Evolutionary conservation across 164 flowering plant genomes (phyloP).

Genomic region (Liriodendron chinense): DNA sequence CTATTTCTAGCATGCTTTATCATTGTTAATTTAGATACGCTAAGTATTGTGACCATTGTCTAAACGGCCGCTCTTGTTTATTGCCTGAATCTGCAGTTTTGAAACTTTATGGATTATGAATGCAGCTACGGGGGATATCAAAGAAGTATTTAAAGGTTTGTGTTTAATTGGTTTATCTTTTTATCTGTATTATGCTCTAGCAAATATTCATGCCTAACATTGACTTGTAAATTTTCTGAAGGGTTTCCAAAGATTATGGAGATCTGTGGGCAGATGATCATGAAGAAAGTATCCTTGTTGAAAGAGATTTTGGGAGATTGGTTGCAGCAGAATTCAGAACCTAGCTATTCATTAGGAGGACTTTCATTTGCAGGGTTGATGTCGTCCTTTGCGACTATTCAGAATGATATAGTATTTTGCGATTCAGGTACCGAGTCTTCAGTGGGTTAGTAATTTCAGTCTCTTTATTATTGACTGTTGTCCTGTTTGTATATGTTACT

Average conservation of each 20-base stretch:
- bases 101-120: constrained; percentile 69
- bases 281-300: constrained; percentile 49
- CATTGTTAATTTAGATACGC: background rate
- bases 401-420: constrained; percentile 47
- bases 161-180: background rate
- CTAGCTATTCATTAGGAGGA: constrained; percentile 27
- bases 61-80: background rate
- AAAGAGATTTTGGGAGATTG: constrained; percentile 37
- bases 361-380: constrained; percentile 41
- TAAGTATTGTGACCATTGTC: no score
- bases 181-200: background rate
- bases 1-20: background rate
- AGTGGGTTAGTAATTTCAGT: background rate
- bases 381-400: constrained; percentile 54
- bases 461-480: background rate
- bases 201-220: background rate
- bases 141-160: constrained; percentile 61
- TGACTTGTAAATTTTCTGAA: constrained; percentile 17
- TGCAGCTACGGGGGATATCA: constrained; percentile 49
- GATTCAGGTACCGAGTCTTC: constrained; percentile 54
- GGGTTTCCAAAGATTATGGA: constrained; percentile 65
- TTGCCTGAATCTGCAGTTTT: constrained; percentile 45
- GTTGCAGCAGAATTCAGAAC: constrained; percentile 33
- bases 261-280: constrained; percentile 49
- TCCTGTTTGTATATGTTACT: background rate